Evolutionary conservation across 1,139 yeast species (phyloP).

Genomic region (Maudiozyma humilis): DNA sequence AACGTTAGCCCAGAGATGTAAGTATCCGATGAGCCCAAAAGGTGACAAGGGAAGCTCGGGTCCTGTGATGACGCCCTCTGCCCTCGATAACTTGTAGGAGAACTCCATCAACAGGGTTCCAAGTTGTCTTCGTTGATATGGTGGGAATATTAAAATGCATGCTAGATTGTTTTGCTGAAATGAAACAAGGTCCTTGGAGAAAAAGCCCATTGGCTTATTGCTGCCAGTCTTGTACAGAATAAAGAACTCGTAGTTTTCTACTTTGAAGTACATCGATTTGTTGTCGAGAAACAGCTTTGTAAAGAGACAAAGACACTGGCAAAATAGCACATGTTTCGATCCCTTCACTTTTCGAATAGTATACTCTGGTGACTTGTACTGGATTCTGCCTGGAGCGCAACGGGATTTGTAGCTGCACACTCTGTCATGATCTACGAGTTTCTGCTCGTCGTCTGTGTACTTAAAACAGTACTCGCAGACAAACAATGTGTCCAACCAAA

Average conservation of each 20-base stretch:
- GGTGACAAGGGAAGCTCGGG: constrained; percentile 89
- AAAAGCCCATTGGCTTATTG: constrained; percentile 72
- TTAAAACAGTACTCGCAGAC: constrained; percentile 83
- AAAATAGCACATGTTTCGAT: constrained; percentile 49
- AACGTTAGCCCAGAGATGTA: constrained; percentile 66
- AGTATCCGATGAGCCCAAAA: constrained; percentile 65
- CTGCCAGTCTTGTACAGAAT: constrained; percentile 48
- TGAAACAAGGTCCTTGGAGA: constrained; percentile 76
- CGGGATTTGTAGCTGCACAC: constrained; percentile 41
- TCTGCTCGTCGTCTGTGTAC: constrained; percentile 45
- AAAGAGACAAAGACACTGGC: constrained; percentile 76
- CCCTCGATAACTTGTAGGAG: constrained; percentile 64
- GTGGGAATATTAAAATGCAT: constrained; percentile 86
- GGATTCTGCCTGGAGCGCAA: constrained; percentile 57
- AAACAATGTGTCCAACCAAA: constrained; percentile 54
- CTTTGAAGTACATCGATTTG: constrained; percentile 75
- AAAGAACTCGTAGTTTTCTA: constrained; percentile 74
- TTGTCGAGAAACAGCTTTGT: constrained; percentile 87
- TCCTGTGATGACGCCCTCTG: constrained; percentile 57
- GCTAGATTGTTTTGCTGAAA: constrained; percentile 85
- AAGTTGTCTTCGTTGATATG: constrained; percentile 69
- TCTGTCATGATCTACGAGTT: constrained; percentile 38
- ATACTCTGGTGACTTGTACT: constrained; percentile 53
- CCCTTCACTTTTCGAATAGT: constrained; percentile 65
- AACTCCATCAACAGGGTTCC: constrained; percentile 79